Percentiles rank a stretch among this genome's conserved stretches.
Evolutionary conservation across 345 rosid species (phyloP).

Genomic region (Streptanthus diversifolius): DNA sequence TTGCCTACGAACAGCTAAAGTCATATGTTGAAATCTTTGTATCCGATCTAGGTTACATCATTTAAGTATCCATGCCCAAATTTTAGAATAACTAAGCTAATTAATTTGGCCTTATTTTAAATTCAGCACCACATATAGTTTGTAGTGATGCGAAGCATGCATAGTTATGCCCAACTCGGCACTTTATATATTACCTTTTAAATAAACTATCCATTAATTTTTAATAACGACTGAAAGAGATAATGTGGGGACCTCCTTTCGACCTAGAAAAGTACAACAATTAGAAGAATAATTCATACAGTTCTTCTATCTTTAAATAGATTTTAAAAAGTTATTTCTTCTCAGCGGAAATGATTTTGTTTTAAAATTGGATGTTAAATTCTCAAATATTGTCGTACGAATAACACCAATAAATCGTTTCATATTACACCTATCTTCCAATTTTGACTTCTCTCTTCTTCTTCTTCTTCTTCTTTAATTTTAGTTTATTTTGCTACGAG

Average conservation of each 20-base stretch:
- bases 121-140: neutral
- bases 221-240: neutral
- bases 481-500: neutral
- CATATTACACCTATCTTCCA: neutral
- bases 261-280: neutral
- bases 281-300: neutral
- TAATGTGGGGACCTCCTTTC: neutral
- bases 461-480: neutral
- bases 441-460: neutral
- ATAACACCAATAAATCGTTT: neutral
- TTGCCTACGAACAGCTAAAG: neutral
- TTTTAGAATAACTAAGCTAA: neutral
- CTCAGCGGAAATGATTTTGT: neutral
- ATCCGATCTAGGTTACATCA: neutral
- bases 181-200: neutral
- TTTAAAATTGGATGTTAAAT: neutral
- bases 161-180: neutral
- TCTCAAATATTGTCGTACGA: neutral
- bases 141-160: slow-evolving; percentile 7
- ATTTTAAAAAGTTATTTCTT: neutral
- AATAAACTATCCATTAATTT: neutral
- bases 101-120: neutral
- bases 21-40: neutral
- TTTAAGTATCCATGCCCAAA: neutral
- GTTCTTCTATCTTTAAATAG: neutral